Percentiles rank a stretch among this genome's conserved stretches.
phyloP scores from a whole-genome alignment of 2,329 filamentous ascomycete species.

The Ophiostoma novo-ulmi region DNA sequence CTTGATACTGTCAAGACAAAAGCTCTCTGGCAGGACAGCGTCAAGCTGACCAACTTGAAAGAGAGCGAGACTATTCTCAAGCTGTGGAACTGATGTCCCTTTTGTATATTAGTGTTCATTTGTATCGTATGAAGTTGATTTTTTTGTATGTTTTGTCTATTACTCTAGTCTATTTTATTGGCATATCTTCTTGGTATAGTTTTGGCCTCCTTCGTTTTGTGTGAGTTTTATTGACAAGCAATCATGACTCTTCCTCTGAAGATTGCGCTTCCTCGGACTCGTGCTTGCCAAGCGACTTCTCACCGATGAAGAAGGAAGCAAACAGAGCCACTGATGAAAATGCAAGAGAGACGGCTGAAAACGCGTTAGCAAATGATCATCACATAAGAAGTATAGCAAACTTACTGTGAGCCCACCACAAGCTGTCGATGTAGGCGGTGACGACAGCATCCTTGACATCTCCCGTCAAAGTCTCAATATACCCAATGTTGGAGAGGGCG shows the following conservation, averaged over 20 bases:
- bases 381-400: background rate
- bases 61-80: constrained; percentile 10
- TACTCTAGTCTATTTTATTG: background rate
- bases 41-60: constrained; percentile 24
- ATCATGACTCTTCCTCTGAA: background rate
- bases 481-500: constrained; percentile 26
- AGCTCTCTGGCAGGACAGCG: constrained; percentile 33
- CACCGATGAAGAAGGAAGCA: constrained; percentile 22
- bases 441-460: constrained; percentile 25
- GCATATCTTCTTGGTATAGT: background rate
- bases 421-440: constrained; percentile 26
- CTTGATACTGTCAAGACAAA: constrained; percentile 31
- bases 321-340: constrained; percentile 24
- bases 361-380: background rate
- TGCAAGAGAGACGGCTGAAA: constrained; percentile 26
- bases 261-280: background rate
- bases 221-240: background rate
- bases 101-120: background rate
- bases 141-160: background rate
- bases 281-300: constrained; percentile 19
- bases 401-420: constrained; percentile 29
- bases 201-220: background rate
- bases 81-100: background rate
- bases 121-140: background rate
- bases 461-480: constrained; percentile 21